Evolutionary conservation across 2,329 filamentous ascomycete species (phyloP).

Genomic region (Microsporum ferrugineum): DNA sequence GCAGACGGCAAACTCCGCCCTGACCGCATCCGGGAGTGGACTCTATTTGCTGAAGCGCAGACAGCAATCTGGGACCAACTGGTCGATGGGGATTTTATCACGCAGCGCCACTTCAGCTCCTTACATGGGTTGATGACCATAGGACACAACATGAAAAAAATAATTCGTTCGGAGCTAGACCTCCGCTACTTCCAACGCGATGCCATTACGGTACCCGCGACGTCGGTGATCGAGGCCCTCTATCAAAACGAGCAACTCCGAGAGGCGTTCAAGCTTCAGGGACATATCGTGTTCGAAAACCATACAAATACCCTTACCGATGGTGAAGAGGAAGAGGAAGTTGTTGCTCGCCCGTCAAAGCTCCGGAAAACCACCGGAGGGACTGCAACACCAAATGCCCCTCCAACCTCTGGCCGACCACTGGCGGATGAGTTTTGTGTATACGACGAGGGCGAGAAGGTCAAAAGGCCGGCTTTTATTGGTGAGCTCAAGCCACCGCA

Average conservation of each 20-base stretch:
- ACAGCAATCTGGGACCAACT: slow-evolving; percentile 10
- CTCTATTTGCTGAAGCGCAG: slow-evolving; percentile 8
- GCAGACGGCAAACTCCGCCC: slow-evolving; percentile 13
- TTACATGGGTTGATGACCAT: slow-evolving; percentile 8
- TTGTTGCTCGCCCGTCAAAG: slow-evolving; percentile 7
- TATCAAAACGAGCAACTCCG: slow-evolving; percentile 5
- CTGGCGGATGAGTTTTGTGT: slow-evolving; percentile 27
- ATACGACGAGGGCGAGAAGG: slow-evolving; percentile 19
- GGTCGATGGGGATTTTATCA: background rate
- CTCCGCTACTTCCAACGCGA: slow-evolving; percentile 11
- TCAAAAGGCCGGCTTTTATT: slow-evolving; percentile 21
- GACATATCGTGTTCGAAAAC: slow-evolving; percentile 13
- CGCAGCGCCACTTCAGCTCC: slow-evolving; percentile 10
- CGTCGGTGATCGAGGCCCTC: slow-evolving; percentile 7
- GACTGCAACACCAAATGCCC: slow-evolving; percentile 6
- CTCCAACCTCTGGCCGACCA: slow-evolving; percentile 14
- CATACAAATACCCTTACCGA: slow-evolving; percentile 12
- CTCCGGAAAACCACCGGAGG: slow-evolving; percentile 5
- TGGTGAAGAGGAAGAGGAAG: slow-evolving; percentile 2
- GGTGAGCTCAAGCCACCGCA: slow-evolving; percentile 40
- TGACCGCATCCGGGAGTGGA: slow-evolving; percentile 9
- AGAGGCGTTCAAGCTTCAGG: slow-evolving; percentile 10
- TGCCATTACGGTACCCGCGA: slow-evolving; percentile 9
- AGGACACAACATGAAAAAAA: slow-evolving; percentile 4
- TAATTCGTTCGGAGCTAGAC: slow-evolving; percentile 14